phyloP scores from a whole-genome alignment of 805 yeast genomes.

The Wickerhamomyces subpelliculosus region DNA sequence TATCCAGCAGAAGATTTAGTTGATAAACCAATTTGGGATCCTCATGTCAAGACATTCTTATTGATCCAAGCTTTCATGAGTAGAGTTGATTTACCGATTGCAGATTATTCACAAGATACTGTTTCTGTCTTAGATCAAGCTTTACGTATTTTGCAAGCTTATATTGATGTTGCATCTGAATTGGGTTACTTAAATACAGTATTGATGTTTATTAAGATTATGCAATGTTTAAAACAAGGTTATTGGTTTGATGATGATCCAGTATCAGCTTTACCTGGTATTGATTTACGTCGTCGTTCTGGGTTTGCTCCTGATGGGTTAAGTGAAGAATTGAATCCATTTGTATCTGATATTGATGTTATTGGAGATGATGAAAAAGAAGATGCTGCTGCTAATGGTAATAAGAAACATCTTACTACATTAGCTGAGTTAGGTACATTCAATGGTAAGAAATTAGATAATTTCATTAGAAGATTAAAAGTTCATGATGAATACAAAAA shows the following conservation, averaged over 20 bases:
- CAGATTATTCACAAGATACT: constrained; percentile 92
- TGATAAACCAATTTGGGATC: constrained; percentile 66
- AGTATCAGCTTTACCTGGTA: constrained; percentile 29
- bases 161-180: constrained; percentile 84
- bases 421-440: constrained; percentile 16
- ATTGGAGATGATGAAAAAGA: not conserved
- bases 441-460: constrained; percentile 32
- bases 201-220: constrained; percentile 51
- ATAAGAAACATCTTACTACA: not conserved
- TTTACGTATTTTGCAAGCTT: constrained; percentile 88
- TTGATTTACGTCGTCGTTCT: constrained; percentile 13
- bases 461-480: constrained; percentile 25
- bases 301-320: constrained; percentile 15
- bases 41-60: constrained; percentile 75
- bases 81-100: constrained; percentile 80
- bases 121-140: constrained; percentile 91
- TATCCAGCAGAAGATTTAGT: constrained; percentile 68
- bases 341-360: not conserved
- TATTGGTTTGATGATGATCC: constrained; percentile 81
- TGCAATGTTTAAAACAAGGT: constrained; percentile 87
- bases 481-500: constrained; percentile 35
- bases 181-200: constrained; percentile 64
- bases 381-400: not conserved
- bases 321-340: constrained; percentile 4
- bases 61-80: constrained; percentile 88